These are phyloP conservation scores for Podospora pseudoanserina DNA, from an alignment of 495 filamentous ascomycete genomes.

Conservation along the genomic window DNA sequence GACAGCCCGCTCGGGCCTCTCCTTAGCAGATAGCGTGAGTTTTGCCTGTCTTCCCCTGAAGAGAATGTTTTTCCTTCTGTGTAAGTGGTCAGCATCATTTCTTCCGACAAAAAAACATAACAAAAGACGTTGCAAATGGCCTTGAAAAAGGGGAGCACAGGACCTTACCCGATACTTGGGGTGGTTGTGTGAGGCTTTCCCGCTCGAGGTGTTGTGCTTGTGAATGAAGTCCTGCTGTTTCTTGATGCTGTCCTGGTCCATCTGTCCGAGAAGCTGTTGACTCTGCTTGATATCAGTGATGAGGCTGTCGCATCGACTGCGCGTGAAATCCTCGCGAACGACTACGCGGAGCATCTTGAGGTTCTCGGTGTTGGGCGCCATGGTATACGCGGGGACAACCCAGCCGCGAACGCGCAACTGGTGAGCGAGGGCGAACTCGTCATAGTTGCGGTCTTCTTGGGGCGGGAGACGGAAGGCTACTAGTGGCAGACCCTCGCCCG, in stretches of 20 bases:
- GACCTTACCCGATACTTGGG: constrained; percentile 53
- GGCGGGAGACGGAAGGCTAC: constrained; percentile 76
- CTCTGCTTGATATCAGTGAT: constrained; percentile 70
- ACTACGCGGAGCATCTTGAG: constrained; percentile 87
- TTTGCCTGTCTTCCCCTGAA: constrained; percentile 87
- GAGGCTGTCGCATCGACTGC: constrained; percentile 68
- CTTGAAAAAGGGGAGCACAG: constrained; percentile 1
- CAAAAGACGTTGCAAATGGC: neutral
- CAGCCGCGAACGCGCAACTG: constrained; percentile 78
- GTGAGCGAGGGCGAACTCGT: constrained; percentile 80
- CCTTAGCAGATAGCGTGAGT: constrained; percentile 75
- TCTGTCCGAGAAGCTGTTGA: constrained; percentile 60
- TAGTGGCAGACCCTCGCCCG: constrained; percentile 73
- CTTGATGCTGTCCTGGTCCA: constrained; percentile 66
- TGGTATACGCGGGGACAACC: constrained; percentile 91
- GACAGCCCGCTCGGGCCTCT: constrained; percentile 3
- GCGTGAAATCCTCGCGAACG: constrained; percentile 82
- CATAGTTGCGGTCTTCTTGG: constrained; percentile 58
- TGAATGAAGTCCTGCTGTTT: constrained; percentile 63
- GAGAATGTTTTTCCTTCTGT: constrained; percentile 70
- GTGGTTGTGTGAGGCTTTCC: constrained; percentile 58
- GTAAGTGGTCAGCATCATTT: constrained; percentile 20
- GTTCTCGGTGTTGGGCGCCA: constrained; percentile 76
- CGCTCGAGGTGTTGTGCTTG: constrained; percentile 51
- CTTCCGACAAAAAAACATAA: neutral